Percentiles rank a stretch among this genome's conserved stretches.
Evolutionary conservation across 257 asterid species (phyloP).

Genomic region (Osmanthus fragrans): DNA sequence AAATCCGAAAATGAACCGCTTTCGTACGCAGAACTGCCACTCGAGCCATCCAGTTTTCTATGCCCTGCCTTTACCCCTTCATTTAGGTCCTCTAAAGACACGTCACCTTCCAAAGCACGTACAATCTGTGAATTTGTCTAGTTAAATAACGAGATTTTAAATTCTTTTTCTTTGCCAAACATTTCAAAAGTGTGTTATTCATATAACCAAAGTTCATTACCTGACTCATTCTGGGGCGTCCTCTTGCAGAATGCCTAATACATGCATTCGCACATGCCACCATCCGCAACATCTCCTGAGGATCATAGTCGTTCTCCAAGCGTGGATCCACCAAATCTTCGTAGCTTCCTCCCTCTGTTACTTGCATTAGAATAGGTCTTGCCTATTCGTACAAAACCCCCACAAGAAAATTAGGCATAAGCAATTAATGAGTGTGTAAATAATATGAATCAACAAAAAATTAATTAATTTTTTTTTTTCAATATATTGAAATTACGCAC

Average conservation of each 20-base stretch:
- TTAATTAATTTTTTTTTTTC: not conserved
- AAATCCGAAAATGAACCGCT: constrained; percentile 38
- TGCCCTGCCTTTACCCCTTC: constrained; percentile 44
- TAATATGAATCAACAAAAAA: not conserved
- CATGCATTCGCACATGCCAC: constrained; percentile 74
- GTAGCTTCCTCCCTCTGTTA: constrained; percentile 56
- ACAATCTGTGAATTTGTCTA: constrained; percentile 34
- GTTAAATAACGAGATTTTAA: no score
- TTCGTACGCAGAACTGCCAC: constrained; percentile 56
- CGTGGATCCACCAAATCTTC: constrained; percentile 73
- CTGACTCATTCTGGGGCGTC: constrained; percentile 94
- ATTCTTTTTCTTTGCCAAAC: not conserved
- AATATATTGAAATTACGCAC: constrained; percentile 29
- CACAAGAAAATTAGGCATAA: not conserved
- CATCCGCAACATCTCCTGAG: constrained; percentile 69
- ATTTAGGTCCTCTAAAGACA: constrained; percentile 41
- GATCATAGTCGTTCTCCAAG: constrained; percentile 58
- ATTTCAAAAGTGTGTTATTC: not conserved
- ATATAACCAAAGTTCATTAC: constrained; percentile 17
- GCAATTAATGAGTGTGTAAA: not conserved
- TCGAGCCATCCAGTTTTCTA: constrained; percentile 35
- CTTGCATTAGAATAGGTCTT: constrained; percentile 56
- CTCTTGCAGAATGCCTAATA: constrained; percentile 74
- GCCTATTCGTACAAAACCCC: constrained; percentile 46
- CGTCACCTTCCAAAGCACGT: constrained; percentile 62